Conservation (phyloP, 768 basidiomycete genomes). For the Scleroderma citrinum region DNA sequence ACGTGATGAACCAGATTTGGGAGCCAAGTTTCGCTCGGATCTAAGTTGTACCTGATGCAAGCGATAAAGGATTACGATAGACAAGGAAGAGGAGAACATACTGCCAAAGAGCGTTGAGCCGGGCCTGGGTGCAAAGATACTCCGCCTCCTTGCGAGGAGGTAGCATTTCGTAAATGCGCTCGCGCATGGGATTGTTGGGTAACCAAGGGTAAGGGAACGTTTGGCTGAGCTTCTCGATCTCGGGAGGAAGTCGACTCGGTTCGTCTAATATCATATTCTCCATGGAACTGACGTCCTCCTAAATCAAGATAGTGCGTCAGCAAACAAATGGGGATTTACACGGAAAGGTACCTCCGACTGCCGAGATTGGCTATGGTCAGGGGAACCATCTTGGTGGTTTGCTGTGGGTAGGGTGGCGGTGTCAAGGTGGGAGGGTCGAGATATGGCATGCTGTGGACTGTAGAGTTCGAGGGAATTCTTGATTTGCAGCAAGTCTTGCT, state of each 20-base stretch:
- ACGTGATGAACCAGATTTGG: conserved; percentile 65
- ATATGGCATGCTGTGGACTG: conserved; percentile 23
- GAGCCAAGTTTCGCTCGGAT: conserved; percentile 64
- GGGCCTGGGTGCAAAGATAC: conserved; percentile 56
- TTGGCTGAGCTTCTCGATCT: conserved; percentile 46
- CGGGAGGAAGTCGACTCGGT: conserved; percentile 20
- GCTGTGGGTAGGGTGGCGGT: conserved; percentile 1
- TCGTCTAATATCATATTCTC: conserved; percentile 16
- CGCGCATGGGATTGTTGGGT: conserved; percentile 55
- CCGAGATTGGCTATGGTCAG: conserved; percentile 10
- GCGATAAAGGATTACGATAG: not conserved
- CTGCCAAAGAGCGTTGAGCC: conserved; percentile 70
- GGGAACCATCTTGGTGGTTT: conserved; percentile 6
- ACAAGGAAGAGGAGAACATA: conserved; percentile 33
- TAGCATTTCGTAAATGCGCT: conserved; percentile 57
- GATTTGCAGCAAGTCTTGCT: conserved; percentile 53
- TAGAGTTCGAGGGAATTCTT: conserved; percentile 67
- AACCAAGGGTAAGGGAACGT: conserved; percentile 69
- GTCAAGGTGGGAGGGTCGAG: conserved; percentile 8
- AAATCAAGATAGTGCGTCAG: not conserved
- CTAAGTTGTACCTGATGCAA: conserved; percentile 53
- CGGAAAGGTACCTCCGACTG: conserved; percentile 19
- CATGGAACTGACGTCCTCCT: conserved; percentile 20
- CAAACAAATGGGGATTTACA: not conserved
- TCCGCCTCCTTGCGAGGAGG: conserved; percentile 55